phyloP scores from a whole-genome alignment of 106 monocot genomes.

The Phalaenopsis aphrodite region DNA sequence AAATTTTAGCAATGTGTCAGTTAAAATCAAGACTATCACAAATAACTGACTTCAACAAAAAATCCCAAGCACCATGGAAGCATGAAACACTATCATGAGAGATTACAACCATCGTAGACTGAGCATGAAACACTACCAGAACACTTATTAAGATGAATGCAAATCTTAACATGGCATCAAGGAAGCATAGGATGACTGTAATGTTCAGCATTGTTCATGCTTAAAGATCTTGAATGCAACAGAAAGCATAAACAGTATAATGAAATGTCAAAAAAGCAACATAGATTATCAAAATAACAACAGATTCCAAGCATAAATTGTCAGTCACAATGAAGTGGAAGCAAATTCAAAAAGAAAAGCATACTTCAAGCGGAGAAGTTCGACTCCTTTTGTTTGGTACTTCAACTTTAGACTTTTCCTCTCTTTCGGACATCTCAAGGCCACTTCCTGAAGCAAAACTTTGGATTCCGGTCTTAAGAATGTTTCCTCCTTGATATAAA shows the following conservation, averaged over 20 bases:
- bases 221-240: background rate
- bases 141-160: background rate
- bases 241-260: background rate
- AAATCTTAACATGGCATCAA: background rate
- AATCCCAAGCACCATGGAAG: background rate
- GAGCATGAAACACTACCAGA: background rate
- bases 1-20: background rate
- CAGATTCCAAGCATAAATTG: background rate
- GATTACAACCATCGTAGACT: background rate
- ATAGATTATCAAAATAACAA: background rate
- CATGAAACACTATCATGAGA: background rate
- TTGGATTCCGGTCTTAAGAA: conserved; percentile 22
- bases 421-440: conserved; percentile 35
- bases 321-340: background rate
- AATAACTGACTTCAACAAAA: background rate
- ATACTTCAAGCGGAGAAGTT: conserved; percentile 33
- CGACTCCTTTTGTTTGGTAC: conserved; percentile 45
- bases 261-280: background rate
- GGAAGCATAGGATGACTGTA: background rate
- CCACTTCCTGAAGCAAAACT: conserved; percentile 22
- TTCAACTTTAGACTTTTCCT: conserved; percentile 38
- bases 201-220: background rate
- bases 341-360: conserved; percentile 8
- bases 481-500: conserved; percentile 13
- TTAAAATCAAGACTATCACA: background rate